Evolutionary conservation across 768 basidiomycete genomes (phyloP), one percentile per base, ranked within the genome.

Genomic region (Guyanaporus albipodus): DNA sequence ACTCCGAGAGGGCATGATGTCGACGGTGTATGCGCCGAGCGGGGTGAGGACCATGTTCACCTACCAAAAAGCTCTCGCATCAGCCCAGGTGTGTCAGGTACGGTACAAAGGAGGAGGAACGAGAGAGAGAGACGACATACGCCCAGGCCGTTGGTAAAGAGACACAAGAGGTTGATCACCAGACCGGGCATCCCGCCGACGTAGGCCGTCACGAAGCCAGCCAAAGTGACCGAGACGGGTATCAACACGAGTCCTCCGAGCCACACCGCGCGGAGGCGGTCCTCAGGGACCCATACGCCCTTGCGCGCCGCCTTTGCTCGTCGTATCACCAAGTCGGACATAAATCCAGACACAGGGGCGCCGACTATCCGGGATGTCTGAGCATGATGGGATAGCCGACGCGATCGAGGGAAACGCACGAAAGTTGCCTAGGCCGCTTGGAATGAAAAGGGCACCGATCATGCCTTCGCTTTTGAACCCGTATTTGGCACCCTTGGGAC

Each of bases 241-340:
- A 75, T 67, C 24, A 84, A 64, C 17, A 76, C 26, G 0, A 71
- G 61, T 7, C 70, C 70, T 8, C 78, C 76, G 8, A 70, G 54
- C 22, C 78, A 57, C 2, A 75, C 67, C 4, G 73, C 81, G 2
- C 79, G 72, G 18, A 86, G 70, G 6, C 84, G 77, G 55, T 84
- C 85, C 60, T 87, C 84, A 0, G 84, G 84, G 38, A 77, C 75
- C 82, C 80, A 85, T 4, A 68, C 56, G 2, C 82, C 83, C 0
- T 72, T 72, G 17, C 83, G 74, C 6, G 64, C 59, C 38, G 69
- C 61, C 12, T 73, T 73, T 67, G 75, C 80, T 35, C 57, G 58
- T 14, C 73, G 65, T 19, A 87, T 67, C 0, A 74, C 63, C 21
- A 56, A 52, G 59, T 87, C 85, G 0, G 85, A 85, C 0, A 84